Evolutionary conservation across 331 rosid species (phyloP), one percentile per base, ranked within the genome.

Genomic region (Prunus yedoensis): DNA sequence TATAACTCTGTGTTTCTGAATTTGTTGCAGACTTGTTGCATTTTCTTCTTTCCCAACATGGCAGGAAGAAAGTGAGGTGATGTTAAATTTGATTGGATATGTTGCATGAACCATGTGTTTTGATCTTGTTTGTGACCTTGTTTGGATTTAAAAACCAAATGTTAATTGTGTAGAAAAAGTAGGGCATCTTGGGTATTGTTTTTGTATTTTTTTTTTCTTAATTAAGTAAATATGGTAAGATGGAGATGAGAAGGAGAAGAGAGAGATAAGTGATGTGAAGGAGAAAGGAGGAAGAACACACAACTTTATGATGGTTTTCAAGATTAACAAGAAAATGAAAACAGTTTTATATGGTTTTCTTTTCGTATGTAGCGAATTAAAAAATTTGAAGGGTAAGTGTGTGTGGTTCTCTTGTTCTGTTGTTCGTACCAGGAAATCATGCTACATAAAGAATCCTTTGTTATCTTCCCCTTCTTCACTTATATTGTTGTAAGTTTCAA

Each of bases 1-100:
- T 57, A 15, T 20, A 49, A 43, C 17, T 27, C 12, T 58, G 17
- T 72, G 15, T 7, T 21, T 57, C 54, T 35, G 27, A 23, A 15
- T 21, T 41, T 58, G 53, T 23, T 41, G 54, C 28, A 21, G 56
- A 41, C 7, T 27, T 53, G 52, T 27, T 53, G 52, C 18, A 52
- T 70, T 18, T 30, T 28, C 13, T 20, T 35, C 66, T 8, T 43
- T n/a, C 9, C n/a, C 57, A 25, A 14, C 28, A 25, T 59, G 17
- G n/a, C 13, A 58, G 59, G 68, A 73, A 59, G 58, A 45, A n/a
- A 25, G 25, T 17, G 13, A 73, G 68, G 68, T 73, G 77, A 59
- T 25, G 17, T 53, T 32, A 15, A 10, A 71, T 38, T 41, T 41
- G 1, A 4, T 35, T 12, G 10, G 43, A 38, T 38, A 1, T 38